Evolutionary conservation across 805 yeast species (phyloP).

Genomic region (Candida schatavii): DNA sequence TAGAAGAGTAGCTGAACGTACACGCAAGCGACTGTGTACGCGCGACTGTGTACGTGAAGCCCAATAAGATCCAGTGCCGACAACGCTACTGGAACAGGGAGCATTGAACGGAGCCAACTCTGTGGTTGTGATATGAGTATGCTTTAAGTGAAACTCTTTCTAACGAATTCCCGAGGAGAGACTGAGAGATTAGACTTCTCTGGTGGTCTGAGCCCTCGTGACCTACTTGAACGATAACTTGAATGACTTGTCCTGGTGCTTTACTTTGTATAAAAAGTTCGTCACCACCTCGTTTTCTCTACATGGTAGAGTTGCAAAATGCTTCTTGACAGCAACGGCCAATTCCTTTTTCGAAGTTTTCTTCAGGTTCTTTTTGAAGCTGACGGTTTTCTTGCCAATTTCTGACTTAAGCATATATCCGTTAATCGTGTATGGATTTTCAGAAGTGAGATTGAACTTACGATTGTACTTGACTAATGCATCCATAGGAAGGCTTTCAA

Average conservation of each 20-base stretch:
- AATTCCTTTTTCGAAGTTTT: slow-evolving; percentile 59
- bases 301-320: slow-evolving; percentile 55
- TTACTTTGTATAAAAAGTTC: slow-evolving; percentile 82
- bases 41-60: too few relatives aligned
- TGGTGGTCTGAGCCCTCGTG: too few relatives aligned
- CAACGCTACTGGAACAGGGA: too few relatives aligned
- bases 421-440: slow-evolving; percentile 60
- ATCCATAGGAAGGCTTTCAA: slow-evolving; percentile 57
- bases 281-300: slow-evolving; percentile 87
- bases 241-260: slow-evolving; percentile 56
- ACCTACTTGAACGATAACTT: slow-evolving; percentile 35
- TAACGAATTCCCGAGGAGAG: too few relatives aligned
- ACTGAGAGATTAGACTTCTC: too few relatives aligned
- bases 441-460: slow-evolving; percentile 53
- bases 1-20: too few relatives aligned
- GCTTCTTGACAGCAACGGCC: slow-evolving; percentile 61
- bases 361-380: slow-evolving; percentile 25
- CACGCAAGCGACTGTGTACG: too few relatives aligned
- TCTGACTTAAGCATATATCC: slow-evolving; percentile 71
- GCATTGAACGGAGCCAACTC: too few relatives aligned
- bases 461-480: slow-evolving; percentile 70
- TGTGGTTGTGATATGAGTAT: too few relatives aligned
- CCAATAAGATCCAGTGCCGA: too few relatives aligned
- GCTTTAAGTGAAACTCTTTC: too few relatives aligned
- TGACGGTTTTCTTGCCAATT: slow-evolving; percentile 66